These are phyloP conservation scores for Leishmania arabica DNA, from an alignment of 208 protist species.

Conservation along the genomic window DNA sequence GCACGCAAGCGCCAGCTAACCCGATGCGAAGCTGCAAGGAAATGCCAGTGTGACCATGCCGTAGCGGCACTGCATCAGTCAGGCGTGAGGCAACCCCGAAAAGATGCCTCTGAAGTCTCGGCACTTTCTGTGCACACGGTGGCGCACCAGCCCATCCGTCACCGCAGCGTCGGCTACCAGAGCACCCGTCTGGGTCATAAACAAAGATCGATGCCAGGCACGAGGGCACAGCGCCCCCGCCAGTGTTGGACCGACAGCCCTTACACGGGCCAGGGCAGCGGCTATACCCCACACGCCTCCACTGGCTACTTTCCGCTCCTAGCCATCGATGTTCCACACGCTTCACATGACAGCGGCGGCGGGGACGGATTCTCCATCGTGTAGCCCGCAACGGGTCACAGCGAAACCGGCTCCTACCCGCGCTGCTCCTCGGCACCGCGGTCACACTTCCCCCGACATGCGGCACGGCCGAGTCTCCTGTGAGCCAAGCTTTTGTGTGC, in stretches of 20 bases:
- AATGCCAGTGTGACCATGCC: not conserved
- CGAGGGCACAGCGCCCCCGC: conserved; percentile 1
- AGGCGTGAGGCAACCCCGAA: not conserved
- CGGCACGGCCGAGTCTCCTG: not conserved
- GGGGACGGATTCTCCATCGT: not conserved
- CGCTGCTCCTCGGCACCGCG: not conserved
- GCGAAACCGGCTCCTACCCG: not conserved
- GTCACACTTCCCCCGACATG: not conserved
- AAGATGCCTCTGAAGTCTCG: not conserved
- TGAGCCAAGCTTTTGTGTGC: not conserved
- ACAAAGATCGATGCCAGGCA: not conserved
- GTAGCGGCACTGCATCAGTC: not conserved
- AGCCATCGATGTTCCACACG: not conserved
- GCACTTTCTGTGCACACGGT: conserved; percentile 5
- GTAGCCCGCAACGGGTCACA: not conserved
- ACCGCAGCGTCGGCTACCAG: not conserved
- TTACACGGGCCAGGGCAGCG: not conserved
- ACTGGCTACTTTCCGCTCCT: conserved; percentile 1
- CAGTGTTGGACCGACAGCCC: conserved; percentile 10
- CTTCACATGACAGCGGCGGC: not conserved
- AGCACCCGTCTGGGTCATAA: not conserved
- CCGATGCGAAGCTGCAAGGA: not conserved
- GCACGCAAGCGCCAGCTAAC: not conserved
- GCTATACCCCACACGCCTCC: not conserved
- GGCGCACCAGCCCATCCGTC: conserved; percentile 7